Evolutionary conservation across 441 rosid genomes (phyloP), one percentile per base, ranked within the genome.

Genomic region (Raphanus hybrid): DNA sequence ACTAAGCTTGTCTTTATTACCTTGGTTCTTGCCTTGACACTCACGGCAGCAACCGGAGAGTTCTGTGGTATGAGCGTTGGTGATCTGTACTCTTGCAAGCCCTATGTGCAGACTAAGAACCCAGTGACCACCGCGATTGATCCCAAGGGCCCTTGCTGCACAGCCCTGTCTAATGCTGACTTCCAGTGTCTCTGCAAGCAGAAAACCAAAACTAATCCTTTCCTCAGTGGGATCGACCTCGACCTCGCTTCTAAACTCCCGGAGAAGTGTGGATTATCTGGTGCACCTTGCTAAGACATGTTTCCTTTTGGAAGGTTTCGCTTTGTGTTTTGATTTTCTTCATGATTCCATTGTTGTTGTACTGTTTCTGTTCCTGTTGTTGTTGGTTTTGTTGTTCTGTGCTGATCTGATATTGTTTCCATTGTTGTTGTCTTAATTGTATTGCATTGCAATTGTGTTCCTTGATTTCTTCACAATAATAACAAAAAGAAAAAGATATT

Each of bases 121-220:
- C 85, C 87, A 10, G 6, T 65, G 70, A 80, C 74, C 66, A 32
- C 74, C 8, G 60, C 78, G 0, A 75, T 80, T 37, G 70, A 80
- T 70, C 92, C 88, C 5, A 61, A 66, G 15, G 41, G 34, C 0
- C 43, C 65, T 2, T 90, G 90, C 74, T 88, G 92, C 85, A 61
- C 77, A 41, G 88, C 92, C 35, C 75, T 90, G 2, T 32, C 79
- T 8, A 39, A 71, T 14, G 90, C 88, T 15, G 80, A 90, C 87
- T 60, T 88, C 67, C 73, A 37, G 20, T 88, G 95, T 82, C 82
- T 90, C 41, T 88, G 91, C 80, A n/a, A 43, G 55, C 76, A 75
- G 67, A 87, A 83, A 86, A 70, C 59, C 78, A 86, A 82, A 86
- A 52, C 62, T 74, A 85, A 81, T 43, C 75, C 54, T 69, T 29